phyloP scores from a whole-genome alignment of 495 filamentous ascomycete genomes.

The Cercophora scortea region DNA sequence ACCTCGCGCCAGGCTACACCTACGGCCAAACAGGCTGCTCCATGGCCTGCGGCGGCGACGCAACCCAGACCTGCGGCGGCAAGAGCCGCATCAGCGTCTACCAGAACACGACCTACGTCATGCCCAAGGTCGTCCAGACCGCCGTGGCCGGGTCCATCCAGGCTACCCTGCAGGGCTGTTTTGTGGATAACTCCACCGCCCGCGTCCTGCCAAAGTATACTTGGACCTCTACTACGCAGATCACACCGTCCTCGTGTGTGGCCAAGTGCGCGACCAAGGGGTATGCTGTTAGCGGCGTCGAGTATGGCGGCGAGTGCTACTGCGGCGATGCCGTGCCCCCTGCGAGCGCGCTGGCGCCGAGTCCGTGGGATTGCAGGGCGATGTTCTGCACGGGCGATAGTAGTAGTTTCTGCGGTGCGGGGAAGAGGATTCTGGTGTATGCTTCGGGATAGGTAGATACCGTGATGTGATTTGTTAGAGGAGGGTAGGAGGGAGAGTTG shows the following conservation, averaged over 20 bases:
- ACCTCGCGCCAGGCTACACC: slow-evolving; percentile 18
- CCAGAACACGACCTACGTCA: slow-evolving; percentile 4
- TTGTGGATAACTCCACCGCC: slow-evolving; percentile 1
- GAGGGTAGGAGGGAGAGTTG: neutral
- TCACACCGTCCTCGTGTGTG: slow-evolving; percentile 26
- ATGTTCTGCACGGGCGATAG: slow-evolving; percentile 20
- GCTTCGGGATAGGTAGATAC: neutral
- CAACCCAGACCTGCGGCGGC: slow-evolving; percentile 8
- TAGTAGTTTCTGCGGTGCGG: slow-evolving; percentile 19
- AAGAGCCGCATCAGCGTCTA: slow-evolving; percentile 23
- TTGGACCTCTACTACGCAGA: slow-evolving; percentile 5
- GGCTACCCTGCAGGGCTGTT: slow-evolving; percentile 3
- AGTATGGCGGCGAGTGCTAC: slow-evolving; percentile 23
- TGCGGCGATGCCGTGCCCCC: slow-evolving; percentile 14
- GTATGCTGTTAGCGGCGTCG: slow-evolving; percentile 18
- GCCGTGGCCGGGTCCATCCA: neutral
- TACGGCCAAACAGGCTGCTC: slow-evolving; percentile 17
- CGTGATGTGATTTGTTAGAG: neutral
- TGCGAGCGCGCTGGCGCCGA: neutral
- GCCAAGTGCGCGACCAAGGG: slow-evolving; percentile 17
- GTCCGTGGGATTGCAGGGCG: slow-evolving; percentile 12
- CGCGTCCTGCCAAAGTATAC: neutral
- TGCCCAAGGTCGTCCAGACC: slow-evolving; percentile 1
- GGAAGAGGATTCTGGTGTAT: slow-evolving; percentile 4
- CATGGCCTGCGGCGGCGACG: slow-evolving; percentile 24